Conservation (phyloP, 495 filamentous ascomycete species). For the Lichenothelia convexa region DNA sequence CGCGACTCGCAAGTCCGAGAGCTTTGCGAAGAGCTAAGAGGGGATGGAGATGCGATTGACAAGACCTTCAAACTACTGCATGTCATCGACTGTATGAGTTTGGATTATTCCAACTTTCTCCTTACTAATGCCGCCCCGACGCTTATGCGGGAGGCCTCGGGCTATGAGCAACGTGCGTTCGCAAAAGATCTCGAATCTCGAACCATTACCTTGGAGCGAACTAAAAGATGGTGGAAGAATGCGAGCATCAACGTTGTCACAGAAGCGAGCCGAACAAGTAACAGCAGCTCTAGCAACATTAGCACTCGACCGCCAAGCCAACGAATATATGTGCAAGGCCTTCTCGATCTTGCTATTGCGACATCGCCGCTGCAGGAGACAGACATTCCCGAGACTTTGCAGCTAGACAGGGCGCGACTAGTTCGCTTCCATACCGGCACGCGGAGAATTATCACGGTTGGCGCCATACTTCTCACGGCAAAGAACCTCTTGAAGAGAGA, state of each 20-base stretch:
- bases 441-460: slow-evolving; percentile 60
- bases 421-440: slow-evolving; percentile 44
- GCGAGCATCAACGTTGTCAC: slow-evolving; percentile 49
- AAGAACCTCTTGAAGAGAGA: slow-evolving; percentile 94
- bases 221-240: slow-evolving; percentile 51
- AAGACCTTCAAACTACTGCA: slow-evolving; percentile 67
- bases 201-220: slow-evolving; percentile 37
- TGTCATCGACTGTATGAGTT: slow-evolving; percentile 76
- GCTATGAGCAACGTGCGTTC: slow-evolving; percentile 69
- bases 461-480: slow-evolving; percentile 68
- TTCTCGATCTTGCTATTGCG: slow-evolving; percentile 45
- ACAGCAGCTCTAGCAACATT: slow-evolving; percentile 41
- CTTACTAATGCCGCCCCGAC: slow-evolving; percentile 62
- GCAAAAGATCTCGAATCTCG: slow-evolving; percentile 47
- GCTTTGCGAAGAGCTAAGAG: slow-evolving; percentile 45
- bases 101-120: slow-evolving; percentile 92
- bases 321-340: slow-evolving; percentile 64
- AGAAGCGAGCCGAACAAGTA: slow-evolving; percentile 55
- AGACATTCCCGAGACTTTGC: slow-evolving; percentile 67
- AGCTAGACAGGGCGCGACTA: slow-evolving; percentile 58
- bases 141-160: slow-evolving; percentile 60
- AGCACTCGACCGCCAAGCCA: slow-evolving; percentile 36
- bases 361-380: slow-evolving; percentile 34
- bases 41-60: slow-evolving; percentile 41
- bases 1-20: slow-evolving; percentile 70